A percentile compares a stretch with the other conserved stretches of the same genome.
Conservation (phyloP, 2,329 filamentous ascomycete genomes). For the Cercospora nicotianae region DNA sequence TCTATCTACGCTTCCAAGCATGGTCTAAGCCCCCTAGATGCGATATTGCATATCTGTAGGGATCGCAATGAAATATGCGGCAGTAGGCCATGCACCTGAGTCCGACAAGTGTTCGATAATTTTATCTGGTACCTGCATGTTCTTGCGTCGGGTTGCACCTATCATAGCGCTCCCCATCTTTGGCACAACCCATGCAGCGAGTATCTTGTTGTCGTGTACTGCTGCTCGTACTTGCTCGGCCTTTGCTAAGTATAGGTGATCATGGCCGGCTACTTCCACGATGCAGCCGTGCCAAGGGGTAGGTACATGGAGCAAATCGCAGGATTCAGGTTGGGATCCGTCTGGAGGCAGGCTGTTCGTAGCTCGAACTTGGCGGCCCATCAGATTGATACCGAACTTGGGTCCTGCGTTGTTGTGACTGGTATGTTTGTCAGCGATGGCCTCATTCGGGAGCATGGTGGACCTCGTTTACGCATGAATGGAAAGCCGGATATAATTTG, state of each 20-base stretch:
- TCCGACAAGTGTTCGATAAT: background rate
- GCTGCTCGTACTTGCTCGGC: conserved; percentile 1
- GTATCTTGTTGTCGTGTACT: background rate
- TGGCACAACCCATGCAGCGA: conserved; percentile 5
- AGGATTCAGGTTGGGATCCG: background rate
- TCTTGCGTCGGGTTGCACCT: background rate
- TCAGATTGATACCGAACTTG: conserved; percentile 11
- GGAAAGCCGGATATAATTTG: conserved; percentile 9
- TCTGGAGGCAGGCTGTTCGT: conserved; percentile 1
- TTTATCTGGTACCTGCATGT: background rate
- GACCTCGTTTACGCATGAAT: conserved; percentile 8
- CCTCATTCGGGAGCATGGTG: background rate
- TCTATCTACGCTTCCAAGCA: background rate
- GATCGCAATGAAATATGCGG: background rate
- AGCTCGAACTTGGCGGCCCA: conserved; percentile 1
- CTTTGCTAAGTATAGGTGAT: conserved; percentile 11
- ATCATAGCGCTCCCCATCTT: background rate
- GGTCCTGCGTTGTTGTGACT: conserved; percentile 12
- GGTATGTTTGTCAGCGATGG: background rate
- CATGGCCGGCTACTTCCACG: conserved; percentile 7
- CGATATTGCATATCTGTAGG: conserved; percentile 1
- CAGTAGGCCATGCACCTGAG: background rate
- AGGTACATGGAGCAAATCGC: conserved; percentile 10
- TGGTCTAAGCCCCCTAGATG: background rate
- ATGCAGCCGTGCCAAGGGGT: conserved; percentile 16